A percentile compares a stretch with the other conserved stretches of the same genome.
These are phyloP conservation scores for Blastosporella zonata DNA, from an alignment of 1,284 basidiomycete species.

Conservation along the genomic window DNA sequence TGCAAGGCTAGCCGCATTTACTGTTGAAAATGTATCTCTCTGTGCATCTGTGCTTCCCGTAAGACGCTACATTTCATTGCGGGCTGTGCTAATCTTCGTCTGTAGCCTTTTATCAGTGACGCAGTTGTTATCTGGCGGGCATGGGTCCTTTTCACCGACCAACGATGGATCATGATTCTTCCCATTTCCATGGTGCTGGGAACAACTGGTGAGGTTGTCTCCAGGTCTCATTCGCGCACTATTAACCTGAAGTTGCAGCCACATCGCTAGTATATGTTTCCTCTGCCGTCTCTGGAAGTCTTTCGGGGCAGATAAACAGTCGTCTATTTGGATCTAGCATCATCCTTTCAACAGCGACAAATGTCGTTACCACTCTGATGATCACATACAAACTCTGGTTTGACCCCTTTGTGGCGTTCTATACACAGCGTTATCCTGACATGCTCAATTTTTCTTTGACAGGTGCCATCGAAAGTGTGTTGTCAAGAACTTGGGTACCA, in stretches of 20 bases:
- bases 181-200: conserved; percentile 11
- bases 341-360: conserved; percentile 12
- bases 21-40: background rate
- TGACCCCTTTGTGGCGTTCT: background rate
- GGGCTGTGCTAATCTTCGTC: background rate
- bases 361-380: conserved; percentile 11
- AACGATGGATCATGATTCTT: conserved; percentile 12
- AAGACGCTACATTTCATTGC: too few relatives aligned
- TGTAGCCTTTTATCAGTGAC: conserved; percentile 14
- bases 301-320: background rate
- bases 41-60: conserved; percentile 2
- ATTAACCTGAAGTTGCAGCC: background rate
- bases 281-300: background rate
- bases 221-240: background rate
- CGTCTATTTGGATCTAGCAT: conserved; percentile 7
- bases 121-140: conserved; percentile 15
- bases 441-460: background rate
- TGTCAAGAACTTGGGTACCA: conserved; percentile 3
- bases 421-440: background rate
- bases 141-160: conserved; percentile 13
- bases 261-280: conserved; percentile 3
- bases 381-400: conserved; percentile 14
- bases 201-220: conserved; percentile 6
- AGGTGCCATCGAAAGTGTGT: conserved; percentile 5
- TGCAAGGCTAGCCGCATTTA: background rate